phyloP scores from a whole-genome alignment of 2,329 filamentous ascomycete genomes.

The Fonsecaea multimorphosa region DNA sequence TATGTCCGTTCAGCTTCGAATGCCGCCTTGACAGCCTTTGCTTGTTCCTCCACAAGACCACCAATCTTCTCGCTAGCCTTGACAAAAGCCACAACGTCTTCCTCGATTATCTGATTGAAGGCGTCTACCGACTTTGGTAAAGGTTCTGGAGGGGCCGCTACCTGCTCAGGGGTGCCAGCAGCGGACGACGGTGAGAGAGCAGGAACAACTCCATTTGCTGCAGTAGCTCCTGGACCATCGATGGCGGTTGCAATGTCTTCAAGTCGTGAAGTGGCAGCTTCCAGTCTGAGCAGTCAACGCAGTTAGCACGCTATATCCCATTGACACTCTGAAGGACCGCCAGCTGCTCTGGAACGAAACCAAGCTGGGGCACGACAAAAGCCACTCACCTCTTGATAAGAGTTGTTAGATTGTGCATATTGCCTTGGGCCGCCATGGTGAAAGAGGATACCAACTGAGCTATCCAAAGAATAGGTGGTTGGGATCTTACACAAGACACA shows the following conservation, averaged over 20 bases:
- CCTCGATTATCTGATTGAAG: constrained; percentile 79
- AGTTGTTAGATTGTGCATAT: constrained; percentile 96
- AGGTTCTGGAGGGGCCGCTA: constrained; percentile 58
- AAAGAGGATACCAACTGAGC: constrained; percentile 7
- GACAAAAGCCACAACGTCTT: constrained; percentile 77
- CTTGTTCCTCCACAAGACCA: constrained; percentile 72
- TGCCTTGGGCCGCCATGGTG: constrained; percentile 45
- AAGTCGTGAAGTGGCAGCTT: constrained; percentile 92
- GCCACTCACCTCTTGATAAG: constrained; percentile 90
- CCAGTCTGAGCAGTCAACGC: constrained; percentile 68
- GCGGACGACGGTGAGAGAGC: constrained; percentile 44
- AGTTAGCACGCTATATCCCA: constrained; percentile 26
- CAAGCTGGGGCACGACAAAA: constrained; percentile 30
- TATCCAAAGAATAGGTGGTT: constrained; percentile 21
- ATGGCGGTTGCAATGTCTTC: constrained; percentile 91
- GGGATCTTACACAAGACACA: constrained; percentile 25
- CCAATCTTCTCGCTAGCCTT: constrained; percentile 79
- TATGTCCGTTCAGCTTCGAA: constrained; percentile 89
- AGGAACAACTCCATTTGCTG: constrained; percentile 47
- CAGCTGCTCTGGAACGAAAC: constrained; percentile 53
- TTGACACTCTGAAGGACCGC: not conserved
- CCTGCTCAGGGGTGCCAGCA: constrained; percentile 44
- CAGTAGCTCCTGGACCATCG: constrained; percentile 52
- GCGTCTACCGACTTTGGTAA: constrained; percentile 82
- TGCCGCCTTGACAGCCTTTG: constrained; percentile 64